Base-by-base conservation (phyloP, 2,329 filamentous ascomycete genomes). In the Thelonectria blattea region DNA sequence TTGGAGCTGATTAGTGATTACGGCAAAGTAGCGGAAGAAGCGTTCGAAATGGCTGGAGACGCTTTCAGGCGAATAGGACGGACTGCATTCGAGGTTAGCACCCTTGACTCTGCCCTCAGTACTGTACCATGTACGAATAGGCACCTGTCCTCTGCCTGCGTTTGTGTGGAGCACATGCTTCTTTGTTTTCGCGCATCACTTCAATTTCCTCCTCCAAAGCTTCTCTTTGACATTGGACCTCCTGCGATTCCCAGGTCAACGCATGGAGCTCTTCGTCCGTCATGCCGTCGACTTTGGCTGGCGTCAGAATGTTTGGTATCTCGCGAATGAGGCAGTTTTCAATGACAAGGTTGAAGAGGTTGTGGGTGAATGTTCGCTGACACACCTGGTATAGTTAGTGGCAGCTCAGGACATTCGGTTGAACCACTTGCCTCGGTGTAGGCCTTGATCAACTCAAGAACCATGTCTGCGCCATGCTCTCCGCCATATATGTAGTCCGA, bases 241-340 rank as follows among this genome's bases (percentile, higher is more conserved):
- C 37, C 22, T 24, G 5, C 5, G 32, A 14, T 12, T 56, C 53
- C 3, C 20, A 9, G 5, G 17, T 46, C 5, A 56, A 18, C n/a
- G 7, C 15, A 2, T 17, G 7, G 7, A 56, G 30, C 7, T 20
- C 15, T 5, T 56, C 37, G 20, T 50, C 45, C 2, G 17, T 20
- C 53, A 56, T 56, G 6, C 12, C 17, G 27, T 43, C 17, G 22
- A 56, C 43, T 12, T 32, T 24, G 3, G 14, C 18, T 3, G 46
- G 18, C 2, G 34, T 32, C n/a, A 56, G 20, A 10, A 56, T 20
- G 11, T 24, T 43, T 5, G 37, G n/a, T 14, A 56, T 50, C n/a
- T 56, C 27, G 2, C 32, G 43, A 9, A 84, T 68, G 1, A 84
- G 75, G 53, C 79, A 82, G 52, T 78, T 78, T 63, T 83, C 81